A percentile compares a stretch with the other conserved stretches of the same genome.
phyloP scores from a whole-genome alignment of 768 basidiomycete genomes.

The Amanita muscaria region DNA sequence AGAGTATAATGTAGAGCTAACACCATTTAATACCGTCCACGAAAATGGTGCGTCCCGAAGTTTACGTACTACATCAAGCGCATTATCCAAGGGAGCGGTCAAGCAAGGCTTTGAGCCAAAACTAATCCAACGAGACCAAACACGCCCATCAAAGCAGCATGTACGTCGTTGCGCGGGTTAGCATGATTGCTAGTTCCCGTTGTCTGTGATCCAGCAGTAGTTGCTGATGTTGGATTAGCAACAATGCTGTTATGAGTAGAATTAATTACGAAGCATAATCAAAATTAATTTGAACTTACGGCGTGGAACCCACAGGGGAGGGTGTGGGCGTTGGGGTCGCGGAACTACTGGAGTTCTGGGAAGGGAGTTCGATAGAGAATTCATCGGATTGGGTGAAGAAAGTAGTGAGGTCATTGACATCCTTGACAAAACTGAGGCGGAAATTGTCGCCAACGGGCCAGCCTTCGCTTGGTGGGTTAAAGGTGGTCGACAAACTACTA shows the following conservation, averaged over 20 bases:
- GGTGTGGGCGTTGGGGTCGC: too few relatives aligned
- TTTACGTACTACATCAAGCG: too few relatives aligned
- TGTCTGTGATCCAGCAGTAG: not conserved
- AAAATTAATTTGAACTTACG: slow-evolving; percentile 14
- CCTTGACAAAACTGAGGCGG: slow-evolving; percentile 64
- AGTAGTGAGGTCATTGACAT: slow-evolving; percentile 32
- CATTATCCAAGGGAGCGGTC: too few relatives aligned
- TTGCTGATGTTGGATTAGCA: not conserved
- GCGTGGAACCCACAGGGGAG: slow-evolving; percentile 11
- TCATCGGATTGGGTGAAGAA: slow-evolving; percentile 66
- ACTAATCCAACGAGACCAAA: not conserved
- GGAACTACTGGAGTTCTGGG: slow-evolving; percentile 11
- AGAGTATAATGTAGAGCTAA: too few relatives aligned
- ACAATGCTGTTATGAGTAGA: not conserved
- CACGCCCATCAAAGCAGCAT: not conserved
- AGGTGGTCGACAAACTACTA: slow-evolving; percentile 24
- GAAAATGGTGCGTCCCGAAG: too few relatives aligned
- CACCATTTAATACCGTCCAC: too few relatives aligned
- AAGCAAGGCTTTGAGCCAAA: too few relatives aligned
- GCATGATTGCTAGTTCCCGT: slow-evolving; percentile 4
- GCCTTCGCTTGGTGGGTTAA: slow-evolving; percentile 51
- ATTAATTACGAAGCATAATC: not conserved
- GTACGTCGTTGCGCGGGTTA: not conserved
- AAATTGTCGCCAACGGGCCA: slow-evolving; percentile 57
- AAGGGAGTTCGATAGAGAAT: slow-evolving; percentile 38